Conservation (phyloP, 116 monocot genomes). For the Trichopus zeylanicus region DNA sequence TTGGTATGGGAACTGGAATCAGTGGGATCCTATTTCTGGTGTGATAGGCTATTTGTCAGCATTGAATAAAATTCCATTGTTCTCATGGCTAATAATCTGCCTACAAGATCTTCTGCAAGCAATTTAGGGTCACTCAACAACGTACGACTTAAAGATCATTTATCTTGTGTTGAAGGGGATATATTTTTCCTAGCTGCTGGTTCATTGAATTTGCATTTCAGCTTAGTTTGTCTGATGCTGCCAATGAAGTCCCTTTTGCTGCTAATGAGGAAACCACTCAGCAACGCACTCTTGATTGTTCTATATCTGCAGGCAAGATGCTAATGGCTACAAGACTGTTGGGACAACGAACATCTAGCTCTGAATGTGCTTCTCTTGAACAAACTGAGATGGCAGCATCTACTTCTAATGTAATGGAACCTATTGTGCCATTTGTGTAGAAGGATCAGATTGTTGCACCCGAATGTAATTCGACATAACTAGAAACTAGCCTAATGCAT, state of each 20-base stretch:
- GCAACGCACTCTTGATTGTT: neutral
- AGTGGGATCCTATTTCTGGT: constrained; percentile 85
- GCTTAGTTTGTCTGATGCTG: neutral
- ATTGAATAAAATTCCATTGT: constrained; percentile 43
- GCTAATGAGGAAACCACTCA: constrained; percentile 1
- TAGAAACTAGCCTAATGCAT: neutral
- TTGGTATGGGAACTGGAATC: constrained; percentile 51
- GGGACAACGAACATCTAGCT: neutral
- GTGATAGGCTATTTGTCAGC: constrained; percentile 66
- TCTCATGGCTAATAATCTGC: too few species aligned
- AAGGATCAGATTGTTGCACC: neutral
- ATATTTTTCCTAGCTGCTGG: neutral
- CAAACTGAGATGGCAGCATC: neutral
- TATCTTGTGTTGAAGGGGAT: constrained; percentile 3
- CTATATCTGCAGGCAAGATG: neutral
- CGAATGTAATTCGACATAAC: neutral
- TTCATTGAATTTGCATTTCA: constrained; percentile 7
- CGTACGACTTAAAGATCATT: constrained; percentile 10
- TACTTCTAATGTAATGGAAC: constrained; percentile 7
- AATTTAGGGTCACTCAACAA: constrained; percentile 11
- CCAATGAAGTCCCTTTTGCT: constrained; percentile 3
- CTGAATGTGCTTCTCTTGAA: constrained; percentile 5
- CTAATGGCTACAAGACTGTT: neutral
- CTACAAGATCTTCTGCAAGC: constrained; percentile 25
- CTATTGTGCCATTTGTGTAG: neutral